Percentiles rank a stretch among this genome's conserved stretches.
These are phyloP conservation scores for Micractinium sp. DNA, from an alignment of 139 green algal species.

Conservation along the genomic window DNA sequence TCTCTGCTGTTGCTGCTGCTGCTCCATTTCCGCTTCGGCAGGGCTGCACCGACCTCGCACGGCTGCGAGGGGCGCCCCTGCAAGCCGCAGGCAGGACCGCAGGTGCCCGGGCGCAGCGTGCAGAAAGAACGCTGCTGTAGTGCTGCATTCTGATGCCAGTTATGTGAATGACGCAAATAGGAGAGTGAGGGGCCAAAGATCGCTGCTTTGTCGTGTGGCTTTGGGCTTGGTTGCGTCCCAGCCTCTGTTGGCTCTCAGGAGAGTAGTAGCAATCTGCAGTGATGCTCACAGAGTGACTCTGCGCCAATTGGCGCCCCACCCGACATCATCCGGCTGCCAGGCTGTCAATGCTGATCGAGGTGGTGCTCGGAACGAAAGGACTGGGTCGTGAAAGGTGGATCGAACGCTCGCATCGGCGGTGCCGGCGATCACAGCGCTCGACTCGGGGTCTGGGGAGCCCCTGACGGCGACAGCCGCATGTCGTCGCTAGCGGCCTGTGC, in stretches of 20 bases:
- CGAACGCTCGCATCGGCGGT: no score
- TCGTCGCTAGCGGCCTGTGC: background rate
- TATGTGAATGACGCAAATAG: background rate
- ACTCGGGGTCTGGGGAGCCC: no score
- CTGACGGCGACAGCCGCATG: background rate
- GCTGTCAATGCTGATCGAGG: no score
- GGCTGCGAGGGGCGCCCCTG: background rate
- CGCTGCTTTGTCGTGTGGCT: background rate
- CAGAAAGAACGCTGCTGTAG: background rate
- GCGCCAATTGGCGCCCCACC: no score
- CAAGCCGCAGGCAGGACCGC: background rate
- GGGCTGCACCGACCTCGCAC: background rate
- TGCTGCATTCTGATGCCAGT: background rate
- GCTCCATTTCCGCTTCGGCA: constrained; percentile 3
- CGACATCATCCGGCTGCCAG: no score
- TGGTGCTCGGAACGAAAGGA: no score
- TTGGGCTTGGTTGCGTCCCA: background rate
- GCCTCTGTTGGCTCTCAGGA: no score
- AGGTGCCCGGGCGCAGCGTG: background rate
- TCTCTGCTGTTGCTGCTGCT: background rate
- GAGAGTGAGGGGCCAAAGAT: background rate
- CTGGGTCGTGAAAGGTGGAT: no score
- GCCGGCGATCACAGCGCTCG: no score
- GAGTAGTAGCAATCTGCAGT: no score
- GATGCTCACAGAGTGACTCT: no score